Conservation (phyloP, 2,329 filamentous ascomycete genomes). For the Trichophyton verrucosum region DNA sequence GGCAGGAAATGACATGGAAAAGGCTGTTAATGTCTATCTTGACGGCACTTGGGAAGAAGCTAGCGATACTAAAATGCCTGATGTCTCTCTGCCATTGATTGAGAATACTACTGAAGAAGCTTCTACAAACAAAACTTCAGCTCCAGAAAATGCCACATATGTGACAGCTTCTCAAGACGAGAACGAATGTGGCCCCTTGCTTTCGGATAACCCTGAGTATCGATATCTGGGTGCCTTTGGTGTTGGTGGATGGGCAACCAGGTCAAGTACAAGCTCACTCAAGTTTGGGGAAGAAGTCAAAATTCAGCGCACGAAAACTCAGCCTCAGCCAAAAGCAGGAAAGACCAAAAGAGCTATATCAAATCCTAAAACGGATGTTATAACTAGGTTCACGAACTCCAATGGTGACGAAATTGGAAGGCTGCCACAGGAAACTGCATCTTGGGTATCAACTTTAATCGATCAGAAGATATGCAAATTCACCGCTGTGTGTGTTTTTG, state of each 20-base stretch:
- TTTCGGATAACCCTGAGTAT: slow-evolving; percentile 34
- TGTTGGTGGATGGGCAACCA: slow-evolving; percentile 80
- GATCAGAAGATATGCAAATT: slow-evolving; percentile 84
- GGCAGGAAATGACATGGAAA: slow-evolving; percentile 44
- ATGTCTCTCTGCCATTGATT: background rate
- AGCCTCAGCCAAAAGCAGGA: slow-evolving; percentile 41
- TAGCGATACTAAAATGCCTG: slow-evolving; percentile 6
- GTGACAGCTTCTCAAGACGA: background rate
- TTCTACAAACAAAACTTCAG: background rate
- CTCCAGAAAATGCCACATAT: background rate
- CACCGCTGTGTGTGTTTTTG: slow-evolving; percentile 77
- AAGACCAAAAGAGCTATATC: slow-evolving; percentile 38
- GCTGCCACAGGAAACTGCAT: slow-evolving; percentile 71
- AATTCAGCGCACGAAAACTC: slow-evolving; percentile 75
- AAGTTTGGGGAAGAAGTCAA: slow-evolving; percentile 70
- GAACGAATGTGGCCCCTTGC: slow-evolving; percentile 7
- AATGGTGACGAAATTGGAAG: slow-evolving; percentile 74
- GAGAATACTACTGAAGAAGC: slow-evolving; percentile 1
- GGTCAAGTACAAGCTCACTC: slow-evolving; percentile 62
- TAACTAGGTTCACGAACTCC: slow-evolving; percentile 79
- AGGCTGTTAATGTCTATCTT: slow-evolving; percentile 52
- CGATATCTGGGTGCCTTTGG: slow-evolving; percentile 89
- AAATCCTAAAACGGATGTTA: slow-evolving; percentile 62
- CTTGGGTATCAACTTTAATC: slow-evolving; percentile 83
- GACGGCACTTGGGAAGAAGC: slow-evolving; percentile 49